A percentile compares a stretch with the other conserved stretches of the same genome.
Evolutionary conservation across 805 yeast genomes (phyloP).

Genomic region (Hanseniaspora vineae): DNA sequence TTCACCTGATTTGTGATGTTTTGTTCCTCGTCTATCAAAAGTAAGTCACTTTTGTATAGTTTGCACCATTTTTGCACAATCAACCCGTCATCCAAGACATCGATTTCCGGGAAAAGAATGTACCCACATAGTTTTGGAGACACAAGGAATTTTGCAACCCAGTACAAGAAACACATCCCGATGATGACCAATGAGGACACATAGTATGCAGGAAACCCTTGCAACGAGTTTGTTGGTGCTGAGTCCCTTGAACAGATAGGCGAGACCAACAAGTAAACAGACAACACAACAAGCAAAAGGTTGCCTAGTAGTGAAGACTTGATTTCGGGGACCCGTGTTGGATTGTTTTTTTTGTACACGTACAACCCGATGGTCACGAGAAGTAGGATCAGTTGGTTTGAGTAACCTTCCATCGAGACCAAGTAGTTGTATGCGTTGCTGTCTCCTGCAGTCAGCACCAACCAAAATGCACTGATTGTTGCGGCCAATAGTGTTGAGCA

Average conservation of each 20-base stretch:
- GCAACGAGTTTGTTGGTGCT: conserved; percentile 9
- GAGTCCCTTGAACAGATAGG: conserved; percentile 25
- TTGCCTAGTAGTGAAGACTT: conserved; percentile 39
- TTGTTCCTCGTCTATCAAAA: not conserved
- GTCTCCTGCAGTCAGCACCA: conserved; percentile 22
- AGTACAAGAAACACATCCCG: conserved; percentile 33
- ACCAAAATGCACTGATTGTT: conserved; percentile 22
- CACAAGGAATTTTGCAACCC: conserved; percentile 39
- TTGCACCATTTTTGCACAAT: conserved; percentile 44
- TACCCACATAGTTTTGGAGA: conserved; percentile 37
- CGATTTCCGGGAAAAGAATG: conserved; percentile 28
- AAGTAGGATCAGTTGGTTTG: conserved; percentile 34
- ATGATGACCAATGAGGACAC: conserved; percentile 32
- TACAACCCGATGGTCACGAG: conserved; percentile 46
- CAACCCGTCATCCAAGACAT: conserved; percentile 43
- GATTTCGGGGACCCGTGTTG: conserved; percentile 32
- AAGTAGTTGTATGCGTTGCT: conserved; percentile 29
- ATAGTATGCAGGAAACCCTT: conserved; percentile 26
- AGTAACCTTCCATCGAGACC: conserved; percentile 35
- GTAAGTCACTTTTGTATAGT: not conserved
- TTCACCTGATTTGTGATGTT: no score
- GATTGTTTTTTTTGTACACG: conserved; percentile 34
- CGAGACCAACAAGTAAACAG: conserved; percentile 35
- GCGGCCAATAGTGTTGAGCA: conserved; percentile 31
- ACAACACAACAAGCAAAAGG: conserved; percentile 30